phyloP scores from a whole-genome alignment of 345 rosid species.

The Hirschfeldia incana region DNA sequence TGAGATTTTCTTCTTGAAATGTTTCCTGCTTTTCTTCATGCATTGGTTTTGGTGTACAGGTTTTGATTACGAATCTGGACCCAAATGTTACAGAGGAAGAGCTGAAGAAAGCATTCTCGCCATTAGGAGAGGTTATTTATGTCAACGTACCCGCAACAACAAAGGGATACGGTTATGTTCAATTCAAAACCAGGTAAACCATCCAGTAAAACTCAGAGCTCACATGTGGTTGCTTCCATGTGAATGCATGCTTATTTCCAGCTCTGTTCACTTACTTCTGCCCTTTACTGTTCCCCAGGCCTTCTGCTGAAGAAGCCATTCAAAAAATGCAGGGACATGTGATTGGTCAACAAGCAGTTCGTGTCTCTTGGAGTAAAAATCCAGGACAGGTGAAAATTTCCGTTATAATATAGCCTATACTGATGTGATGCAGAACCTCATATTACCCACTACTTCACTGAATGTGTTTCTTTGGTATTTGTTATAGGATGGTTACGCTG shows the following conservation, averaged over 20 bases:
- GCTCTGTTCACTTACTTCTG: neutral
- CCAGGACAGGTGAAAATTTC: constrained; percentile 62
- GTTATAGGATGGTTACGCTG: constrained; percentile 67
- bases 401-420: constrained; percentile 4
- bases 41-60: constrained; percentile 48
- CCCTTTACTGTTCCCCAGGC: constrained; percentile 40
- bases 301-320: constrained; percentile 90
- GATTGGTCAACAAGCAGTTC: constrained; percentile 88
- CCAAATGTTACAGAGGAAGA: constrained; percentile 84
- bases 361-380: constrained; percentile 79
- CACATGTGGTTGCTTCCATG: constrained; percentile 14
- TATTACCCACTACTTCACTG: neutral
- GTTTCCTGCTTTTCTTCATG: constrained; percentile 22
- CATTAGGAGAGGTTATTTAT: constrained; percentile 70
- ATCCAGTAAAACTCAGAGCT: constrained; percentile 1
- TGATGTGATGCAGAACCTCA: constrained; percentile 5
- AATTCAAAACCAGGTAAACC: constrained; percentile 66
- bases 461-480: constrained; percentile 30
- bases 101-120: constrained; percentile 67
- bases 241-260: constrained; percentile 11
- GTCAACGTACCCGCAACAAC: constrained; percentile 85
- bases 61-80: constrained; percentile 79
- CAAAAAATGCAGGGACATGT: constrained; percentile 85
- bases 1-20: neutral
- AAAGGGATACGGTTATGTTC: constrained; percentile 90